phyloP scores from a whole-genome alignment of 352 stramenopile species.

The Blastocystis sp. region DNA sequence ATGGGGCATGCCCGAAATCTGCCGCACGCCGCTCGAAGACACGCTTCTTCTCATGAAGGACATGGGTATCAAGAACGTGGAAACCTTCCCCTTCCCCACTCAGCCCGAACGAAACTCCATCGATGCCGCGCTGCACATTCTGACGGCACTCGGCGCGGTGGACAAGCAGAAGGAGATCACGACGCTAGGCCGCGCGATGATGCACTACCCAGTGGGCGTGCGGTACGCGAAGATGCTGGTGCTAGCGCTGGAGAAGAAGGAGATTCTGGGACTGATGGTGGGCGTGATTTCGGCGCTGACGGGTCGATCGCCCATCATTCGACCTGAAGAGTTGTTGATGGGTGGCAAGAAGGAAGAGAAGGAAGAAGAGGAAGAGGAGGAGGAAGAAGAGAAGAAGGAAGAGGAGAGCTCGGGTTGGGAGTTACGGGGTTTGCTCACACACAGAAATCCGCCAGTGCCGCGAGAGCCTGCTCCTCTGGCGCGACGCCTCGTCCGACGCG shows the following conservation, averaged over 20 bases:
- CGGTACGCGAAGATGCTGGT: conserved; percentile 88
- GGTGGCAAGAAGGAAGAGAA: conserved; percentile 33
- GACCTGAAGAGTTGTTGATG: conserved; percentile 63
- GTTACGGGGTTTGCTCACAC: not conserved
- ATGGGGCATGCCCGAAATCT: conserved; percentile 87
- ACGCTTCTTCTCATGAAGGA: conserved; percentile 94
- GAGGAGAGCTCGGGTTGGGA: not conserved
- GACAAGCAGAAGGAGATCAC: conserved; percentile 81
- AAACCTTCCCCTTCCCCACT: conserved; percentile 93
- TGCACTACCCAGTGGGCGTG: conserved; percentile 85
- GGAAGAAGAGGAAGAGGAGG: not conserved
- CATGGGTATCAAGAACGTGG: conserved; percentile 93
- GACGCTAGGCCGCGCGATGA: conserved; percentile 82
- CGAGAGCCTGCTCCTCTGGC: conserved; percentile 58
- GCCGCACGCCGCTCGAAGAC: conserved; percentile 89
- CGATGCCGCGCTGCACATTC: conserved; percentile 54
- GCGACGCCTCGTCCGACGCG: conserved; percentile 73
- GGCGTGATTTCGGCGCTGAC: conserved; percentile 75
- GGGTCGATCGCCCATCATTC: conserved; percentile 76
- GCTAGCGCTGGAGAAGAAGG: conserved; percentile 43
- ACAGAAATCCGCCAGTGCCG: conserved; percentile 43
- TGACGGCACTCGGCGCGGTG: conserved; percentile 73
- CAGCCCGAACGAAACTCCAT: conserved; percentile 81
- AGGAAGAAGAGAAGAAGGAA: conserved; percentile 65
- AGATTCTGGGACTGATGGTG: conserved; percentile 62